Percentiles rank a stretch among this genome's conserved stretches.
Evolutionary conservation across 139 green algal species (phyloP).

Genomic region (Trebouxia sp.): DNA sequence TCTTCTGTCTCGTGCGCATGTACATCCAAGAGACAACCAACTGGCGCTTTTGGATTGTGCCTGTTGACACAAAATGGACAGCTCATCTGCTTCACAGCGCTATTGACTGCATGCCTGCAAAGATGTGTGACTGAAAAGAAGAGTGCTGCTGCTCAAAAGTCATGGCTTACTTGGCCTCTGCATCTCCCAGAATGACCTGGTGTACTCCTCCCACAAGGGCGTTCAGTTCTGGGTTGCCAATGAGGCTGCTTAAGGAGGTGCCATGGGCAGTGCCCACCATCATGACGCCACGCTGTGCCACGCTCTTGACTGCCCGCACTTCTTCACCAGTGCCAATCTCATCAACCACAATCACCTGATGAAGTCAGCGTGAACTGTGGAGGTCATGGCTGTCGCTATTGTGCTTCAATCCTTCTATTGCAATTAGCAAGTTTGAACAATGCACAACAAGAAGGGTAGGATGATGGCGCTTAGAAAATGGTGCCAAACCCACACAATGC

Average conservation of each 20-base stretch:
- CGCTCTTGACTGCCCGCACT: constrained; percentile 49
- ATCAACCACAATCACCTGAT: constrained; percentile 63
- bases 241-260: constrained; percentile 11
- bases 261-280: constrained; percentile 65
- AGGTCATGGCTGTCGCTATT: background rate
- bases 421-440: too few relatives aligned
- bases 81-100: background rate
- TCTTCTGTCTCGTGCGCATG: too few relatives aligned
- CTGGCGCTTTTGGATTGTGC: too few relatives aligned
- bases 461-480: too few relatives aligned
- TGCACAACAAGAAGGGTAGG: too few relatives aligned
- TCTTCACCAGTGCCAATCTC: constrained; percentile 68
- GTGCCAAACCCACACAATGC: too few relatives aligned
- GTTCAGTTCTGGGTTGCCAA: constrained; percentile 65
- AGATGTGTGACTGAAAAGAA: background rate
- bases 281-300: constrained; percentile 59
- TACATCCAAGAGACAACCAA: too few relatives aligned
- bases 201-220: constrained; percentile 59
- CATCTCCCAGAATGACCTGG: constrained; percentile 47
- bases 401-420: too few relatives aligned
- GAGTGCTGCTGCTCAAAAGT: too few relatives aligned
- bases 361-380: background rate
- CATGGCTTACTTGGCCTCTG: background rate
- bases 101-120: background rate
- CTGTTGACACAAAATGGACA: background rate